These are phyloP conservation scores for Apiotrichum montevideense DNA, from an alignment of 1,284 basidiomycete species.

Conservation along the genomic window DNA sequence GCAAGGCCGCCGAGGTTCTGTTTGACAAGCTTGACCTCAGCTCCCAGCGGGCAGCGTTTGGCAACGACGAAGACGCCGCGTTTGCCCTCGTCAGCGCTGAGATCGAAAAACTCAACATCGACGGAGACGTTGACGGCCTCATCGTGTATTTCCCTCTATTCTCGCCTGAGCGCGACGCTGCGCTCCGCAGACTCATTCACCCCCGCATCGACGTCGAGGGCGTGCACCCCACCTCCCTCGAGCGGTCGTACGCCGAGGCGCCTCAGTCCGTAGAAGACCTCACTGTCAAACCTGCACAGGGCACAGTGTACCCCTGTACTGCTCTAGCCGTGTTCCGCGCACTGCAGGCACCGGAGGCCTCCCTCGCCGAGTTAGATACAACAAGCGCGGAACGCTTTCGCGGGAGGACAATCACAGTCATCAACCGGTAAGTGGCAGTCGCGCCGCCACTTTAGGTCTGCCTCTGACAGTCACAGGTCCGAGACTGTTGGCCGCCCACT, in stretches of 20 bases:
- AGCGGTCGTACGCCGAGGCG: conserved; percentile 1
- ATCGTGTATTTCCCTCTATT: conserved; percentile 30
- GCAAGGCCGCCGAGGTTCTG: conserved; percentile 10
- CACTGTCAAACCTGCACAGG: conserved; percentile 1
- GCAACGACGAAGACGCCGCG: not conserved
- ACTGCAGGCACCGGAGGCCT: conserved; percentile 15
- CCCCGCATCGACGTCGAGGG: conserved; percentile 32
- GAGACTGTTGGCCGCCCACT: conserved; percentile 95
- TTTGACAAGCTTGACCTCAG: conserved; percentile 17
- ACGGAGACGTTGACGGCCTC: conserved; percentile 22
- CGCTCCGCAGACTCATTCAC: conserved; percentile 19
- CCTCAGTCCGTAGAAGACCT: conserved; percentile 11
- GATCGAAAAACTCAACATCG: conserved; percentile 18
- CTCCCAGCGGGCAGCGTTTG: not conserved
- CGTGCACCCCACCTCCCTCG: conserved; percentile 16
- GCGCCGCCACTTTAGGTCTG: not conserved
- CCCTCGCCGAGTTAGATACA: conserved; percentile 5
- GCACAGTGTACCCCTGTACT: conserved; percentile 26
- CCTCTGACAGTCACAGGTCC: conserved; percentile 54
- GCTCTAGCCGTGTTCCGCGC: conserved; percentile 25
- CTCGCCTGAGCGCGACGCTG: conserved; percentile 17
- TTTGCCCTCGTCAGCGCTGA: conserved; percentile 10
- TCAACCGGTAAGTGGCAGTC: conserved; percentile 66
- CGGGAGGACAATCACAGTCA: conserved; percentile 76
- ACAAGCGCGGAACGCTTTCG: conserved; percentile 11